Base-by-base conservation (phyloP, 1,139 yeast genomes). In the Yamadazyma sp. region DNA sequence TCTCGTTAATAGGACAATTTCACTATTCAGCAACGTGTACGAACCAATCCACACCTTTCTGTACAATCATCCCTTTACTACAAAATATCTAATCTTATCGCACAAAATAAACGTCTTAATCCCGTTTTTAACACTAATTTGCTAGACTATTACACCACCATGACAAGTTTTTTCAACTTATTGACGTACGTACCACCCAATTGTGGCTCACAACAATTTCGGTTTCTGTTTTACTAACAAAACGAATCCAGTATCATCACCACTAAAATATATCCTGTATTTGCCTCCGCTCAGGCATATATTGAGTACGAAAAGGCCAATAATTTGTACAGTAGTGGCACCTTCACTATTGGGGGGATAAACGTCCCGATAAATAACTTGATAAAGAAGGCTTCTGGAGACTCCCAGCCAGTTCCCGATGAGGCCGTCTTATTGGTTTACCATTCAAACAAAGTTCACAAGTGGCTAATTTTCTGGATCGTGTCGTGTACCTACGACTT, bases 401-500 rank as follows among this genome's bases (percentile, higher is more conserved):
- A 40, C 22, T 42, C 37, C 26, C 43, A 37, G 8, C 29, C 35
- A 1, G 31, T 41, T 14, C 41, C 42, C 3, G 33, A 44, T 18
- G 50, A 46, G 35, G 50, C 53, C 2, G 31, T 37, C 8, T 53
- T 74, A 17, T 43, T 50, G 26, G 34, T 49, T 4, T 47, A 42
- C 17, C 41, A 45, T 12, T 34, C 44, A 3, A 49, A 41, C 20
- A 56, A 69, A 11, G 56, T 77, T 31, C 77, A 78, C 40, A 78
- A 80, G 51, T 77, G 84, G 80, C 57, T 77, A 25, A 64, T 75
- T 15, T 81, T 79, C 52, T 81, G 87, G 87, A 60, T 78, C 14
- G 72, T 77, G 1, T 58, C 64, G 35, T 66, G 76, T 1, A 45
- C 66, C 6, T 52, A 67, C 25, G 60, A 58, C n/a, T 51, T 58